These are phyloP conservation scores for Tieghemostelium lacteum DNA, from an alignment of 78 protist genomes.

Conservation along the genomic window DNA sequence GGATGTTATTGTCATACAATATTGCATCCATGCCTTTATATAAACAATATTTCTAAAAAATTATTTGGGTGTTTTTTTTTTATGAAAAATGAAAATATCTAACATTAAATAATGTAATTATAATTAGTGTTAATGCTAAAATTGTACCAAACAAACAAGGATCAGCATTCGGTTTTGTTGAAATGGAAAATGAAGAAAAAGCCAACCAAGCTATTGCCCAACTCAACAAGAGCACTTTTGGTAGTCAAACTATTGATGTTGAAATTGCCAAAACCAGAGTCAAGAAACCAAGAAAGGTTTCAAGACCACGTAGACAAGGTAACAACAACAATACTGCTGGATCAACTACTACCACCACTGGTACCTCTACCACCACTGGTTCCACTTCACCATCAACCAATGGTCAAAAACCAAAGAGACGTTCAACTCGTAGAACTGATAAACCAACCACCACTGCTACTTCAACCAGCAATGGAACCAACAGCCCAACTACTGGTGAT, in stretches of 20 bases:
- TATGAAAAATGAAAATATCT: neutral
- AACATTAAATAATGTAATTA: neutral
- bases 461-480: neutral
- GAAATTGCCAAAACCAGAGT: constrained; percentile 74
- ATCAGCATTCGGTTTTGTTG: constrained; percentile 85
- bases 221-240: constrained; percentile 75
- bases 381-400: constrained; percentile 3
- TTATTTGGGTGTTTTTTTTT: neutral
- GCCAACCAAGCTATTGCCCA: constrained; percentile 79
- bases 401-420: neutral
- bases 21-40: no score
- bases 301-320: neutral
- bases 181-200: constrained; percentile 69
- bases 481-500: neutral
- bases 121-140: constrained; percentile 60
- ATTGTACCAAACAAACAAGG: constrained; percentile 40
- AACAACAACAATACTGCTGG: neutral
- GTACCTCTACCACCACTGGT: neutral
- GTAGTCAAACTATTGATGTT: constrained; percentile 71
- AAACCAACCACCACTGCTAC: neutral
- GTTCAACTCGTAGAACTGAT: neutral
- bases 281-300: neutral
- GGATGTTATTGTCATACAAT: neutral
- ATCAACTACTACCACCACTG: constrained; percentile 9
- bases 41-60: neutral